Base-by-base conservation (phyloP, 352 stramenopile species). In the Globisporangium apiculatum region DNA sequence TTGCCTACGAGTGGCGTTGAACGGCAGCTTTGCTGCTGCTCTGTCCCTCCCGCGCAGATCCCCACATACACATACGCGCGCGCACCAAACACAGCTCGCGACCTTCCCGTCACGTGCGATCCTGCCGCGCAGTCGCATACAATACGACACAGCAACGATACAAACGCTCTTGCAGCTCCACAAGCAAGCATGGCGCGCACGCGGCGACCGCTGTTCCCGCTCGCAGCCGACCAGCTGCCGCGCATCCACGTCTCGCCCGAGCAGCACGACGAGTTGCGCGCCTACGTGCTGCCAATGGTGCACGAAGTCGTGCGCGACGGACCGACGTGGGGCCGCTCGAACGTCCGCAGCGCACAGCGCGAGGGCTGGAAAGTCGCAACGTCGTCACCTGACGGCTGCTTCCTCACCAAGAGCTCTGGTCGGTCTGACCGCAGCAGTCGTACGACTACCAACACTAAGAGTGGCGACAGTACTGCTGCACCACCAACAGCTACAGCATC, bases 261-360 rank as follows among this genome's bases (percentile, higher is more conserved):
- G 36, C 77, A 90, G 60, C 76, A 87, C 58, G 73, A 84, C 24
- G 79, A 90, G 58, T 70, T 90, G 7, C 79, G 75, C 42, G 58
- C 60, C 12, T 88, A 81, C 62, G 68, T 79, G n/a, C 48, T 77
- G n/a, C 73, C 76, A 40, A 75, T 68, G 12, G 75, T 72, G 15
- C 58, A 71, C 38, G 67, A 83, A 43, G 71, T 76, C 5, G 46
- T 90, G 12, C 75, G 74, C 37, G 75, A 90, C 43, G 79, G 79
- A 12, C 73, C 75, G 11, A 82, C 73, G 49, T 90, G 79, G 79
- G 79, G 68, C 14, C 73, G 79, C 46, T 73, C 73, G 40, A 88
- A 88, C 59, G 65, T 87, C 7, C 64, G 75, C 31, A 64, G 42
- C 4, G 73, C 79, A 0, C 66, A 77, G 31, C 66, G 70, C 0